Conservation (phyloP, 2,329 filamentous ascomycete genomes). For the Sporothrix sp. region DNA sequence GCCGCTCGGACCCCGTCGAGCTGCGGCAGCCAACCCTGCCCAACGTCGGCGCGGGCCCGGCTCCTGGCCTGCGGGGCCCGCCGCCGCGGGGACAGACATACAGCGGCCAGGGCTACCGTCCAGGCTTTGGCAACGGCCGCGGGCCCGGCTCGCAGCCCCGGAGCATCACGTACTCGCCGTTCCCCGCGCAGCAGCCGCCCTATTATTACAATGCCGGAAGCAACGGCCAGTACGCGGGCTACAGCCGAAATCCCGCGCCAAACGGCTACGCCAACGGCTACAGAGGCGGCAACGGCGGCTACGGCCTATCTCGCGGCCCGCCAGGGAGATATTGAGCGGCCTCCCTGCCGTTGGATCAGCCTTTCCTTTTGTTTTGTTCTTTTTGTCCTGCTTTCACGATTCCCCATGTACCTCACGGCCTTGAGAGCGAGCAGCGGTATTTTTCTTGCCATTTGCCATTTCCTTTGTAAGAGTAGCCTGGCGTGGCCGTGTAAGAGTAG, state of each 20-base stretch:
- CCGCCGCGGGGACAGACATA: background rate
- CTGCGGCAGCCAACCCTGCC: conserved; percentile 1
- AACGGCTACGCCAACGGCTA: background rate
- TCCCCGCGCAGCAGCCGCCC: conserved; percentile 1
- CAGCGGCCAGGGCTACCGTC: background rate
- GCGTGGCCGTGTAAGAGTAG: too few relatives aligned
- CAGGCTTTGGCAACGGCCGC: background rate
- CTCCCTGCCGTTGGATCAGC: too few relatives aligned
- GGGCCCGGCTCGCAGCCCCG: background rate
- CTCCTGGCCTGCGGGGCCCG: too few relatives aligned
- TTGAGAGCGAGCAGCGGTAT: too few relatives aligned
- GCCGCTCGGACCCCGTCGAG: background rate
- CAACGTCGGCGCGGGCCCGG: background rate
- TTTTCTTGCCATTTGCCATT: too few relatives aligned
- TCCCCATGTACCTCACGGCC: too few relatives aligned
- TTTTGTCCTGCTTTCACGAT: too few relatives aligned
- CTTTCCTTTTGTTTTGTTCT: too few relatives aligned
- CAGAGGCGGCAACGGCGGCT: background rate
- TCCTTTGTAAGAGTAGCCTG: background rate
- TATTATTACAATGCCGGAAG: background rate
- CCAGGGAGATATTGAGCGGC: background rate
- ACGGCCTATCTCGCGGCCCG: background rate
- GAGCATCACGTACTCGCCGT: conserved; percentile 5
- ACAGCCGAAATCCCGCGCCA: background rate
- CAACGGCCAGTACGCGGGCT: background rate